These are phyloP conservation scores for Serendipita sp. DNA, from an alignment of 768 basidiomycete species.

Conservation along the genomic window DNA sequence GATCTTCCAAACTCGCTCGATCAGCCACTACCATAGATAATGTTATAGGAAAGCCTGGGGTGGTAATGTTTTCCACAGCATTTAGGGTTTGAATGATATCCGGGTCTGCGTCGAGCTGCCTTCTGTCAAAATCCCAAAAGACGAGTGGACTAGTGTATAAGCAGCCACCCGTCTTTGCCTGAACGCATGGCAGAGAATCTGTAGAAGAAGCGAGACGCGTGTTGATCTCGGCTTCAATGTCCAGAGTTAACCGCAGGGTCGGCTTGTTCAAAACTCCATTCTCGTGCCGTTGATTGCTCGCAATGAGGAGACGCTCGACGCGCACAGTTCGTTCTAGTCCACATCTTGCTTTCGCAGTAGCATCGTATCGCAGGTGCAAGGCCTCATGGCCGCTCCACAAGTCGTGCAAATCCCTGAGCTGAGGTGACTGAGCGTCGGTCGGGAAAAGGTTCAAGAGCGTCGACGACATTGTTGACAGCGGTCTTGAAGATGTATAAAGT, in stretches of 20 bases:
- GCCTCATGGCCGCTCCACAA: constrained; percentile 53
- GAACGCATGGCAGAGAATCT: constrained; percentile 37
- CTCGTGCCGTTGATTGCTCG: constrained; percentile 29
- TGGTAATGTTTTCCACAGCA: constrained; percentile 33
- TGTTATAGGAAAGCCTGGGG: constrained; percentile 49
- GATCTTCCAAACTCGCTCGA: constrained; percentile 38
- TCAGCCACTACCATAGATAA: constrained; percentile 67
- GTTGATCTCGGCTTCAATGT: constrained; percentile 44
- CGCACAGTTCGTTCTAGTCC: constrained; percentile 52
- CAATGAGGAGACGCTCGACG: constrained; percentile 61
- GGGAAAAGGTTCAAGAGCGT: constrained; percentile 37
- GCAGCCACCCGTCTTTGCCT: constrained; percentile 36
- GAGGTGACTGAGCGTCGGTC: constrained; percentile 31
- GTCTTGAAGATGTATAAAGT: constrained; percentile 60
- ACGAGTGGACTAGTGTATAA: constrained; percentile 56
- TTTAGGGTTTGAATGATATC: constrained; percentile 45
- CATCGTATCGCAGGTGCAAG: constrained; percentile 51
- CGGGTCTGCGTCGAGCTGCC: constrained; percentile 32
- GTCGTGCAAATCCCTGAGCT: constrained; percentile 38
- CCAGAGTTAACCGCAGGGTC: constrained; percentile 46
- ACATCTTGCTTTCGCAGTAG: constrained; percentile 56
- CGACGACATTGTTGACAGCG: constrained; percentile 33
- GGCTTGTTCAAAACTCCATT: constrained; percentile 42
- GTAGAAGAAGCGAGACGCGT: constrained; percentile 23
- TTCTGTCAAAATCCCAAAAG: constrained; percentile 57